Evolutionary conservation across 352 stramenopile genomes (phyloP).

Genomic region (Globisporangium sylvaticum): DNA sequence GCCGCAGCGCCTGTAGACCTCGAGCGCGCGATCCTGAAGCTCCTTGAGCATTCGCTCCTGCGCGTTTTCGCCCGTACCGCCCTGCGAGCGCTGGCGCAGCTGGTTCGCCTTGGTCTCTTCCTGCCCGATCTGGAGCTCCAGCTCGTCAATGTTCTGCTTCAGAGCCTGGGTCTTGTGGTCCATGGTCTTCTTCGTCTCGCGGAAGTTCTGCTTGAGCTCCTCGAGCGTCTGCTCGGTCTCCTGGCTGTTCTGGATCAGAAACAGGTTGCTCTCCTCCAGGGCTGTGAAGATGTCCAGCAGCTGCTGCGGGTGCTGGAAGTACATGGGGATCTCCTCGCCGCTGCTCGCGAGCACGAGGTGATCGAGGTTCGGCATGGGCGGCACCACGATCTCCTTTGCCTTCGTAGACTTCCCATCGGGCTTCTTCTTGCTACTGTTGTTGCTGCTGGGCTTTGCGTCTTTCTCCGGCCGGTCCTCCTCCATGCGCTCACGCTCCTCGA

Average conservation of each 20-base stretch:
- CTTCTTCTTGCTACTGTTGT: conserved; percentile 32
- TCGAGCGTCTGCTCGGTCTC: conserved; percentile 94
- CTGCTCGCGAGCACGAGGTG: conserved; percentile 62
- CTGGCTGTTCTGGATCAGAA: conserved; percentile 95
- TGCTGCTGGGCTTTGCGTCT: conserved; percentile 26
- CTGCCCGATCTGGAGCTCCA: conserved; percentile 82
- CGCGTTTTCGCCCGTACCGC: conserved; percentile 76
- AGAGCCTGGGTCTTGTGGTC: conserved; percentile 83
- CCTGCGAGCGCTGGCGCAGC: conserved; percentile 60
- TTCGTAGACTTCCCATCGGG: conserved; percentile 40
- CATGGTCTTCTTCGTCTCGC: conserved; percentile 88
- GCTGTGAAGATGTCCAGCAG: conserved; percentile 92
- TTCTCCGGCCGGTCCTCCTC: conserved; percentile 66
- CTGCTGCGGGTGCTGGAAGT: conserved; percentile 92
- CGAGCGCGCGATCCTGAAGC: conserved; percentile 82
- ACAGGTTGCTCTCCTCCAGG: conserved; percentile 94
- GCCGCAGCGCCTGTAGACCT: conserved; percentile 91
- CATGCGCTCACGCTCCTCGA: conserved; percentile 56
- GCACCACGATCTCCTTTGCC: conserved; percentile 39
- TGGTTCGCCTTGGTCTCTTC: conserved; percentile 85
- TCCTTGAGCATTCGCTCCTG: conserved; percentile 89
- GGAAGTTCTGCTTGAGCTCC: conserved; percentile 92
- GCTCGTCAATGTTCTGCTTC: conserved; percentile 86
- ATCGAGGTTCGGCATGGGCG: conserved; percentile 67
- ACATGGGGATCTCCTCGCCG: conserved; percentile 93